Base-by-base conservation (phyloP, 306 rosid genomes). In the Morella rubra region DNA sequence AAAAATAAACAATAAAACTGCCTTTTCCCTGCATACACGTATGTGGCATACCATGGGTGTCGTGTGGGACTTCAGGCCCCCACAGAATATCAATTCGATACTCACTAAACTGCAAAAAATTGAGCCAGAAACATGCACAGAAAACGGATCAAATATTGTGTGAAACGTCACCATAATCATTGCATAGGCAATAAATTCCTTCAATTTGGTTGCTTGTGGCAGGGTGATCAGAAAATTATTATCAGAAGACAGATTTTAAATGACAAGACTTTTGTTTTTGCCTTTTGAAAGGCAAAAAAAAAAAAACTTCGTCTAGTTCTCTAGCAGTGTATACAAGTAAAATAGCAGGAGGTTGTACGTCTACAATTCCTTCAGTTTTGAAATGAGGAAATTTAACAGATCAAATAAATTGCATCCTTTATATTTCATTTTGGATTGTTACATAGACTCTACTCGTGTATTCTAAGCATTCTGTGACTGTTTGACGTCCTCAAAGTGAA, bases 361-460 rank as follows among this genome's bases (percentile, higher is more conserved):
- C 37, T 32, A 27, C 37, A 32, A 32, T 61, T 37, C 32, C 14
- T 10, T 6, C 37, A 12, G 24, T 7, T 7, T 13, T 2, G 41
- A 32, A 61, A 61, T 32, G 37, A 55, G 32, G 61, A 32, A 55
- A 55, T 9, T 59, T 24, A 4, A 22, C 24, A 1, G 40, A 59
- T 59, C 65, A 59, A 64, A 64, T 41, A 64, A 16, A 64, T 64
- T 41, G 8, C 19, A 37, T 64, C 69, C 69, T 64, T 27, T 22
- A 15, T 37, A 64, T 15, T 64, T 64, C 69, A 15, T 64, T 64
- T 32, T 46, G 47, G 20, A 64, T 64, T 64, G 16, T 41, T 64
- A 10, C 10, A 37, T 16, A 41, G 70, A 2, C 9, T 40, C 45
- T 41, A 14, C 20, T 61, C 12, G 45, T 6, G 45, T 15, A 61